phyloP scores from a whole-genome alignment of 208 protist species.

The Crithidia fasciculata region DNA sequence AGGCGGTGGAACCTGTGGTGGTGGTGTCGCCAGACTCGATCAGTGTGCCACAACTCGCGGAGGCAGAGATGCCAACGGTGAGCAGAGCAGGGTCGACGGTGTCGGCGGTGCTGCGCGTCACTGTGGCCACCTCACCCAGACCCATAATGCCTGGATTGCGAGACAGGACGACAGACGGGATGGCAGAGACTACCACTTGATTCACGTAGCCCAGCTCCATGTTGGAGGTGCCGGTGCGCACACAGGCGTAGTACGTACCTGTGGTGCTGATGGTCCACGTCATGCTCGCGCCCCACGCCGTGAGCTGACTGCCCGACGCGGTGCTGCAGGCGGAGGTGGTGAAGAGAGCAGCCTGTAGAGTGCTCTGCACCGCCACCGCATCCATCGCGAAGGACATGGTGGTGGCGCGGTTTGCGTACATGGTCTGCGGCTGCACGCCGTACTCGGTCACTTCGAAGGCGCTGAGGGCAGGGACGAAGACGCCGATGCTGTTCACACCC shows the following conservation, averaged over 20 bases:
- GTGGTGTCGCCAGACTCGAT: constrained; percentile 39
- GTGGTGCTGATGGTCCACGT: constrained; percentile 36
- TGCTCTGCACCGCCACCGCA: constrained; percentile 23
- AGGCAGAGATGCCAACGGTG: constrained; percentile 55
- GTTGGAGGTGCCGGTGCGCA: constrained; percentile 26
- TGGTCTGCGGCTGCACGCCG: constrained; percentile 59
- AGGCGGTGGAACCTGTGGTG: constrained; percentile 29
- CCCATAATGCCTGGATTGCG: constrained; percentile 47
- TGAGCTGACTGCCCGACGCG: constrained; percentile 21
- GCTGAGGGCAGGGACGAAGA: constrained; percentile 53
- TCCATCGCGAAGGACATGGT: constrained; percentile 58
- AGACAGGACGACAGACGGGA: constrained; percentile 40
- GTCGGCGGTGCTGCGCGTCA: constrained; percentile 40
- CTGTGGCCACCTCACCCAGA: constrained; percentile 43
- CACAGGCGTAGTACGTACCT: constrained; percentile 76
- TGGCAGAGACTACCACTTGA: constrained; percentile 42
- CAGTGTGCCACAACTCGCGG: constrained; percentile 33
- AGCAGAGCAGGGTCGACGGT: constrained; percentile 30
- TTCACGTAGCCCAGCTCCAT: constrained; percentile 38
- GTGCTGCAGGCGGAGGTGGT: constrained; percentile 22
- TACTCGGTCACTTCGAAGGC: constrained; percentile 56
- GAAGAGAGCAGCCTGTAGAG: constrained; percentile 44
- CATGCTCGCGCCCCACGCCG: constrained; percentile 28
- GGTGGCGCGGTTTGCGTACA: constrained; percentile 59
- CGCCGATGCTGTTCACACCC: constrained; percentile 21